Base-by-base conservation (phyloP, 2,329 filamentous ascomycete genomes). In the Pseudocercospora musae region DNA sequence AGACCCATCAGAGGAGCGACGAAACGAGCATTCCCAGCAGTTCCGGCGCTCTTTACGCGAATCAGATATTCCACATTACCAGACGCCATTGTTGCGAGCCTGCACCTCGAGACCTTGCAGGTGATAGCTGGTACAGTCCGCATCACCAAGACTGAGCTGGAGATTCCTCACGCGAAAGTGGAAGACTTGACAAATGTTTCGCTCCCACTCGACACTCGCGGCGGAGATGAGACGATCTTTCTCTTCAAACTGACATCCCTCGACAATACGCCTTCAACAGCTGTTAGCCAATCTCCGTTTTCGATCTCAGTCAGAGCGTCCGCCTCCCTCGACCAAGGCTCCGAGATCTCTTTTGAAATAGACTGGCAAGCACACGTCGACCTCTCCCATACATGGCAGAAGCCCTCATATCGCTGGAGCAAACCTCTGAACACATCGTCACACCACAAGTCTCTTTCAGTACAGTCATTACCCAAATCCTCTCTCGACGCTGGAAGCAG, bases 161-260 rank as follows among this genome's bases (percentile, higher is more conserved):
- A 78, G 1, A 78, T 91, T 13, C 77, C 79, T 31, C 85, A 86
- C 23, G 87, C 86, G 52, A 77, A 76, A 13, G 82, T 89, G 18
- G 82, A 87, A 18, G 59, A 59, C 42, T 59, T 71, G 6, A 66
- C 66, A 18, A 60, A 60, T 23, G 40, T 67, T 13, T 31, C 52
- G 7, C 57, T 69, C 56, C 71, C 71, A 11, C 59, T 70, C 10
- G 57, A 65, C 13, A 64, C 70, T 11, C 63, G 86, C 13, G 85
- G 89, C 15, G 87, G 89, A 69, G 90, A 94, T 71, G 89, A 92
- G 73, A 78, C 91, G 64, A 90, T 89, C 1, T 87, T 92, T 68
- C 79, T 93, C 58, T 94, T 92, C 77, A 85, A 67, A 52, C 49
- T 71, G 18, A 42, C 37, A 8, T 52, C 57, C 20, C 48, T 40